Evolutionary conservation across 2,329 filamentous ascomycete genomes (phyloP), one percentile per base, ranked within the genome.

Genomic region (Apiospora arundinis): DNA sequence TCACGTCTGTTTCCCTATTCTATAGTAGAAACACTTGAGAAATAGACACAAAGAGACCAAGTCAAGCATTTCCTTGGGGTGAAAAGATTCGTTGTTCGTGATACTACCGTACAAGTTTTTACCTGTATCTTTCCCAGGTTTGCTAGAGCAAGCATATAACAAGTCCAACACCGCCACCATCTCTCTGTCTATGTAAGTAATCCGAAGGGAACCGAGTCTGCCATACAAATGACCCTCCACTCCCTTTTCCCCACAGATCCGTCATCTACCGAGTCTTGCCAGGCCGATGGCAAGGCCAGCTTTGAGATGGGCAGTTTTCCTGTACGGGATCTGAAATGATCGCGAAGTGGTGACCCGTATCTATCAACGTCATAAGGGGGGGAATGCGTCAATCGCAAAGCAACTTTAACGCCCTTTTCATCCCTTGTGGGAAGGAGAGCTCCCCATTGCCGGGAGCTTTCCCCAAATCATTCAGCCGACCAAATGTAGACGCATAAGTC

Each of bases 361-460:
- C 56, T 63, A 40, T 63, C 56, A n/a, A 40, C 32, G 9, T 32
- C 23, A 23, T 63, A 14, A 63, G 12, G 28, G 52, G 52, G 52
- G 25, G 7, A n/a, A 60, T 28, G 28, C 32, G 37, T 63, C 18
- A 40, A 16, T 45, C 42, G 42, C 42, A 21, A 40, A 63, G 12
- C 56, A 32, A 63, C 32, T 63, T 6, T 21, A 63, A 63, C 56
- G 56, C 56, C 56, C 56, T 32, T 63, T 63, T 63, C 28, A 40
- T 63, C 56, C 56, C 32, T 63, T 63, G 32, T 32, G 56, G 56
- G 14, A 40, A 40, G 32, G 56, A 40, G 32, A 63, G 18, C 18
- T 21, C 21, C 40, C 56, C 56, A n/a, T 40, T 37, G 16, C 56
- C 56, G 16, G 28, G 28, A 9, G 23, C 12, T 63, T 32, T 60